phyloP scores from a whole-genome alignment of 164 flowering plant genomes.

The Buxus sempervirens region DNA sequence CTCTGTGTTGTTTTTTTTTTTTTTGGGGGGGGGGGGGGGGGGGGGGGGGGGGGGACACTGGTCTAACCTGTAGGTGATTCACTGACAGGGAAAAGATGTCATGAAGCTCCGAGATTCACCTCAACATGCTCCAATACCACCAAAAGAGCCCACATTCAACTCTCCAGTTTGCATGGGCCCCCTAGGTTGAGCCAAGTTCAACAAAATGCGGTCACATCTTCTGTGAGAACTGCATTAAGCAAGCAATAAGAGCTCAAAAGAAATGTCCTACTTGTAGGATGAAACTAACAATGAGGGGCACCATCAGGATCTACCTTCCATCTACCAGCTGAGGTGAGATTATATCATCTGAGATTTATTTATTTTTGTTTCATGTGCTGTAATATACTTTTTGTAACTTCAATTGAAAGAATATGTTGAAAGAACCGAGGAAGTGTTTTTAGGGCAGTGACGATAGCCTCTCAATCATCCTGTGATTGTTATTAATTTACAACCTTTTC shows the following conservation, averaged over 20 bases:
- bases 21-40: no score
- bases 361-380: no score
- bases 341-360: no score
- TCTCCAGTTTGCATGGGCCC: slow-evolving; percentile 69
- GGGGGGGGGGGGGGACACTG: no score
- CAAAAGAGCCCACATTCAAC: slow-evolving; percentile 42
- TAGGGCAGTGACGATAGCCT: no score
- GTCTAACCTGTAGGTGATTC: background rate
- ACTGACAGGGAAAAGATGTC: slow-evolving; percentile 24
- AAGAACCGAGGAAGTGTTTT: no score
- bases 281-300: slow-evolving; percentile 39
- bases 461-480: no score
- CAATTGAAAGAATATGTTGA: no score
- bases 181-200: slow-evolving; percentile 48
- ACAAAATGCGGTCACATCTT: no score
- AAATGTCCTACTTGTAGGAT: slow-evolving; percentile 69
- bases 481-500: no score
- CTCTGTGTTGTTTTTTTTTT: no score
- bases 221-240: slow-evolving; percentile 53
- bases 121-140: slow-evolving; percentile 16
- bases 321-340: slow-evolving; percentile 36
- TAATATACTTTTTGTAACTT: no score
- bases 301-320: slow-evolving; percentile 60
- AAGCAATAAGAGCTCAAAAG: slow-evolving; percentile 41
- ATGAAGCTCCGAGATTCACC: background rate